A percentile compares a stretch with the other conserved stretches of the same genome.
These are phyloP conservation scores for Fagopyrum homotropicum DNA, from an alignment of 148 eudicot genomes.

Conservation along the genomic window DNA sequence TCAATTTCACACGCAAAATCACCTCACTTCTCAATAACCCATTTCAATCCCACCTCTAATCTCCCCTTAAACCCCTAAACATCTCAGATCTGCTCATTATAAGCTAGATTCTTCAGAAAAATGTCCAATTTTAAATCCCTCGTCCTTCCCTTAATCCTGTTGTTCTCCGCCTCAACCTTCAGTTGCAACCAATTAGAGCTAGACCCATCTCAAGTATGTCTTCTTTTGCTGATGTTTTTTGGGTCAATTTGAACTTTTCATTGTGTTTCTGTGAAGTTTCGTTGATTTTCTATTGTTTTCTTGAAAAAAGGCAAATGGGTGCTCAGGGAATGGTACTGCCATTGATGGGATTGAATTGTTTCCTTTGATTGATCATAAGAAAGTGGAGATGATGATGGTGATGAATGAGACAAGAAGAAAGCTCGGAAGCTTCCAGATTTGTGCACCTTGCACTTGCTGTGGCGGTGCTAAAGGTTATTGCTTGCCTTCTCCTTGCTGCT, in stretches of 20 bases:
- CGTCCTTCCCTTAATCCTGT: conserved; percentile 32
- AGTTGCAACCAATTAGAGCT: conserved; percentile 20
- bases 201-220: conserved; percentile 41
- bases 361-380: conserved; percentile 46
- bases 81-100: conserved; percentile 19
- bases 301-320: conserved; percentile 34
- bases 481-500: conserved; percentile 93
- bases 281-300: background rate
- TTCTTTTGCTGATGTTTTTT: conserved; percentile 1
- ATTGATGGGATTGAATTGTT: conserved; percentile 24
- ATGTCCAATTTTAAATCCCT: conserved; percentile 29
- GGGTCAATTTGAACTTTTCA: conserved; percentile 1
- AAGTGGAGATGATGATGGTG: conserved; percentile 44
- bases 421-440: conserved; percentile 77
- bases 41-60: background rate
- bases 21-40: background rate
- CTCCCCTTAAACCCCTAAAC: background rate
- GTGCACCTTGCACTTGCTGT: conserved; percentile 92
- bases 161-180: conserved; percentile 20
- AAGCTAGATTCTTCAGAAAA: background rate
- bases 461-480: conserved; percentile 65
- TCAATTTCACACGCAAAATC: background rate
- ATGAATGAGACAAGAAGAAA: conserved; percentile 68
- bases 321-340: conserved; percentile 22
- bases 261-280: conserved; percentile 11